phyloP scores from a whole-genome alignment of 2,329 filamentous ascomycete genomes.

The Calonectria hawksworthii region DNA sequence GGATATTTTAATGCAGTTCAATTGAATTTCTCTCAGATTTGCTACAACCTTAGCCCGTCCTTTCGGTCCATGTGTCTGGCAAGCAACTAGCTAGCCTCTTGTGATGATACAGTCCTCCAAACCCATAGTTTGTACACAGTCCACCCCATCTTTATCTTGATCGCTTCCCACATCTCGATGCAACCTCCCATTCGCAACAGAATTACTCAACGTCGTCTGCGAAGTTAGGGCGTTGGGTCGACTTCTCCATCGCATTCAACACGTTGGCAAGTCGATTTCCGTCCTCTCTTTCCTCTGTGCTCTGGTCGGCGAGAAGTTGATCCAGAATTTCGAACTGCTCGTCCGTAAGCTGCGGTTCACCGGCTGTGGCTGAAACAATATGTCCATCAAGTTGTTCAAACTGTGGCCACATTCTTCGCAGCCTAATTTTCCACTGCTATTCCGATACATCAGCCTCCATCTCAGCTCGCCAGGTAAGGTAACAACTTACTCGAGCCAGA shows the following conservation, averaged over 20 bases:
- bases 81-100: neutral
- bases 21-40: neutral
- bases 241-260: slow-evolving; percentile 20
- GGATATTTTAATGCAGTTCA: neutral
- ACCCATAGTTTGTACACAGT: neutral
- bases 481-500: slow-evolving; percentile 39
- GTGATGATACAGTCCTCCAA: neutral
- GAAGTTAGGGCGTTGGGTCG: neutral
- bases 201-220: neutral
- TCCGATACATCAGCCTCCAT: neutral
- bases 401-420: slow-evolving; percentile 38
- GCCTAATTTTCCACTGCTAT: slow-evolving; percentile 44
- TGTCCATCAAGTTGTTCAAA: slow-evolving; percentile 30
- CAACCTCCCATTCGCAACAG: neutral
- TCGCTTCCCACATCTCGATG: neutral
- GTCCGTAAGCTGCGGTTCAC: slow-evolving; percentile 28
- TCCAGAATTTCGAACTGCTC: slow-evolving; percentile 40
- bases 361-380: neutral
- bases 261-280: slow-evolving; percentile 16
- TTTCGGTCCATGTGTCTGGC: neutral
- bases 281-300: slow-evolving; percentile 26
- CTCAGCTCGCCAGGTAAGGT: neutral
- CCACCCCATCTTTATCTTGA: neutral
- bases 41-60: neutral
- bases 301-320: slow-evolving; percentile 32